phyloP scores from a whole-genome alignment of 257 asterid species.

The Petrea volubilis region DNA sequence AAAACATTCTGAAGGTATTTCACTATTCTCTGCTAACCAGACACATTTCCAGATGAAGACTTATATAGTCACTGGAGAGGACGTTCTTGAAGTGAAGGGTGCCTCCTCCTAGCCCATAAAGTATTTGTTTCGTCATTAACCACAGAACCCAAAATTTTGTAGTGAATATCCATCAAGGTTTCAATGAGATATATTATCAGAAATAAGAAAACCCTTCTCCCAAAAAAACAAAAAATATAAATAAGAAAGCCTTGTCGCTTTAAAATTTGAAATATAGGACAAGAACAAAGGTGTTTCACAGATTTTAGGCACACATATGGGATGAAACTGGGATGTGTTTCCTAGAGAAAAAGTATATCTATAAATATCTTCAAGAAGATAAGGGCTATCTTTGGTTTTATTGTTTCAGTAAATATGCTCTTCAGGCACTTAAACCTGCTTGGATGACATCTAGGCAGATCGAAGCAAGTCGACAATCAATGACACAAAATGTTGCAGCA shows the following conservation, averaged over 20 bases:
- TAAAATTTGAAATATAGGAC: neutral
- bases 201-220: neutral
- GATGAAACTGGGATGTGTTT: neutral
- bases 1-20: too few relatives aligned
- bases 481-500: too few relatives aligned
- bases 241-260: too few relatives aligned
- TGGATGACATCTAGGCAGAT: too few relatives aligned
- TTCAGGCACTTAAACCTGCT: too few relatives aligned
- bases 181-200: neutral
- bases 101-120: neutral
- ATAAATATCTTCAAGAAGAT: neutral
- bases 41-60: too few relatives aligned
- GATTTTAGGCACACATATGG: neutral
- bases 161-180: neutral
- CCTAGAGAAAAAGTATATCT: neutral
- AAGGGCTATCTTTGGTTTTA: too few relatives aligned
- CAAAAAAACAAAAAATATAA: too few relatives aligned
- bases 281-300: neutral
- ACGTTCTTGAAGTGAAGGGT: neutral
- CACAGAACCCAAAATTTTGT: neutral
- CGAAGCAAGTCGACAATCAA: too few relatives aligned
- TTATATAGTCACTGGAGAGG: neutral
- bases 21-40: too few relatives aligned
- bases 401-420: too few relatives aligned
- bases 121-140: neutral